Conservation (phyloP, 2,329 filamentous ascomycete genomes). For the Ascochyta fabae region DNA sequence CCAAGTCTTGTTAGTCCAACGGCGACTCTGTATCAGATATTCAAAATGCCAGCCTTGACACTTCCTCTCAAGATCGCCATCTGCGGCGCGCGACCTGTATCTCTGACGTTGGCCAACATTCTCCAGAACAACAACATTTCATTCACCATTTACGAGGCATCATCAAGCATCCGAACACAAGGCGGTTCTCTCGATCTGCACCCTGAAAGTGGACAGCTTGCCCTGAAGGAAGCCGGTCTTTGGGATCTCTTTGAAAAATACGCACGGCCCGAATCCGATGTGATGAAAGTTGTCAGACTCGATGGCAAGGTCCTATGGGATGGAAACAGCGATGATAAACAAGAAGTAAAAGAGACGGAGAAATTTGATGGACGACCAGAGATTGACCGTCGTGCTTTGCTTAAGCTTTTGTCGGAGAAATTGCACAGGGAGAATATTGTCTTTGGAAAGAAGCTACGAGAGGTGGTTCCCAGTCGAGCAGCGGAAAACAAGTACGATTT, state of each 20-base stretch:
- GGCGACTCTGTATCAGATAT: neutral
- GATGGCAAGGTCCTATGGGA: conserved; percentile 40
- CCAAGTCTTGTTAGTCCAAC: neutral
- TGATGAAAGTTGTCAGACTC: conserved; percentile 55
- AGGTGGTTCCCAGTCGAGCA: conserved; percentile 34
- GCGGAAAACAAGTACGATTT: conserved; percentile 27
- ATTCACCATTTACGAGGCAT: conserved; percentile 56
- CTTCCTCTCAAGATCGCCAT: conserved; percentile 42
- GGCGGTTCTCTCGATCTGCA: conserved; percentile 60
- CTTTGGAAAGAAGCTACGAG: conserved; percentile 43
- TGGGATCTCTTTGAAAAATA: conserved; percentile 59
- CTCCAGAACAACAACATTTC: conserved; percentile 56
- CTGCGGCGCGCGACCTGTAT: conserved; percentile 50
- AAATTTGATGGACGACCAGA: conserved; percentile 47
- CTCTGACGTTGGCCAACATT: conserved; percentile 61
- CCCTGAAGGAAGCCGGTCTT: conserved; percentile 59
- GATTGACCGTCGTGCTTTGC: conserved; percentile 56
- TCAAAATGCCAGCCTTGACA: neutral
- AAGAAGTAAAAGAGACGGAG: conserved; percentile 47
- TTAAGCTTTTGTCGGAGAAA: conserved; percentile 52
- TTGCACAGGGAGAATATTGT: conserved; percentile 51
- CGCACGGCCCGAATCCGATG: conserved; percentile 61
- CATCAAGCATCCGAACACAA: conserved; percentile 43
- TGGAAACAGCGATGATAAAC: conserved; percentile 39
- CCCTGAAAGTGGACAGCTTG: conserved; percentile 57